Evolutionary conservation across 1,139 yeast genomes (phyloP), one percentile per base, ranked within the genome.

Genomic region (Kodamaea arcana): DNA sequence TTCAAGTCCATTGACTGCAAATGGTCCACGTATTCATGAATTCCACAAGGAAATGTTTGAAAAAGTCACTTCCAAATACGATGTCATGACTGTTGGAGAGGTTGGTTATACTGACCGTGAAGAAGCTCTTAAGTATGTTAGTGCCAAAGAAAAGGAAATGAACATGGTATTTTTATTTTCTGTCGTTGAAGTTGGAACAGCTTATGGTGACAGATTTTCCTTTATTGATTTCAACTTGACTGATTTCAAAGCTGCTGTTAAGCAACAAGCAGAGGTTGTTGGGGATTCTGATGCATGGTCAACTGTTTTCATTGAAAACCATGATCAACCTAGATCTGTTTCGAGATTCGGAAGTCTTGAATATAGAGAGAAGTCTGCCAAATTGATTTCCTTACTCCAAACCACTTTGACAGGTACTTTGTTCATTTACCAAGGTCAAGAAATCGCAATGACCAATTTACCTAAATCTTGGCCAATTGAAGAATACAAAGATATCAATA

Each of bases 341-440:
- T 56, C 78, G n/a, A 62, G 81, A 44, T 75, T 75, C 45, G 79
- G 76, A 30, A 48, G 64, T 23, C 59, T 62, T 14, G 54, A 63
- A 36, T 59, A 51, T 43, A 46, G 58, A 25, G 50, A 39, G 26
- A 49, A 56, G 37, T 65, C 75, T 20, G 75, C 75, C 15, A 75
- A 76, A 50, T 56, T 75, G 52, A 51, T 77, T 42, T 64, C 78
- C 4, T 45, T 72, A 37, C 56, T 76, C 47, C 68, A 69, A 45
- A 44, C 66, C 11, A 47, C 77, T 4, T 62, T 74, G 45, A 69
- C 78, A 18, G 83, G 83, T 33, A 76, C 83, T 7, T 58, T 75
- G 39, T 77, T 65, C 54, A 55, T 77, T 27, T 76, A 76, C 52
- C 80, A 77, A 52, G 82, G 82, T 36, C 82, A 77, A 51, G 83